These are phyloP conservation scores for Adansonia digitata DNA, from an alignment of 345 rosid genomes.

Conservation along the genomic window DNA sequence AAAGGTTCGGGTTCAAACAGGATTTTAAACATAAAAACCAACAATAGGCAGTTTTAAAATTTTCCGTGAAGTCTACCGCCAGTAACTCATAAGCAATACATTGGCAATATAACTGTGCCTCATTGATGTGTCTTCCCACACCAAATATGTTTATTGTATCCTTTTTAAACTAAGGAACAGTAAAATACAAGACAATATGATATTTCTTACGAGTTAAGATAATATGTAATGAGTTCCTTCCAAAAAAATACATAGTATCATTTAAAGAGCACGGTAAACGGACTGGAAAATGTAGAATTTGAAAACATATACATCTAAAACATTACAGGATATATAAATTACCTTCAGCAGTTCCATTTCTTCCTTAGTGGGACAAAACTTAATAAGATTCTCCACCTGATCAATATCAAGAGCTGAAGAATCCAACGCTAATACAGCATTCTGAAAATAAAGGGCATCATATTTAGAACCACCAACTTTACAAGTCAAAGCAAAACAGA, in stretches of 20 bases:
- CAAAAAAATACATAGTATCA: not conserved
- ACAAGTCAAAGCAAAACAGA: not conserved
- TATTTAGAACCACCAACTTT: constrained; percentile 7
- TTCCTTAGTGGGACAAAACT: constrained; percentile 95
- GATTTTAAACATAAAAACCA: not conserved
- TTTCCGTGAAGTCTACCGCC: not conserved
- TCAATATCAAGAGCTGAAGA: constrained; percentile 81
- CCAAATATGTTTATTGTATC: not conserved
- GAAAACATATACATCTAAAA: constrained; percentile 1
- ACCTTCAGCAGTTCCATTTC: constrained; percentile 90
- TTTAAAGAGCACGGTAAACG: not conserved
- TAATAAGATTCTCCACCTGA: constrained; percentile 98
- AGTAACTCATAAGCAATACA: not conserved
- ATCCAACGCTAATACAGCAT: constrained; percentile 88
- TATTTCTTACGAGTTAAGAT: not conserved
- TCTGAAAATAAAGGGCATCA: constrained; percentile 38
- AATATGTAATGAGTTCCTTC: not conserved
- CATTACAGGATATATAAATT: constrained; percentile 16
- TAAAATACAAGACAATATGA: not conserved
- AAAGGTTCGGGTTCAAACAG: not conserved
- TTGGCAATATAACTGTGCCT: not conserved
- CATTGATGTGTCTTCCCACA: not conserved
- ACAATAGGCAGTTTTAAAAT: not conserved
- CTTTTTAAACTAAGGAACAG: not conserved
- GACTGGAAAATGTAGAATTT: not conserved